Base-by-base conservation (phyloP, 139 green algal genomes). In the Chlamydomonas asymmetrica region DNA sequence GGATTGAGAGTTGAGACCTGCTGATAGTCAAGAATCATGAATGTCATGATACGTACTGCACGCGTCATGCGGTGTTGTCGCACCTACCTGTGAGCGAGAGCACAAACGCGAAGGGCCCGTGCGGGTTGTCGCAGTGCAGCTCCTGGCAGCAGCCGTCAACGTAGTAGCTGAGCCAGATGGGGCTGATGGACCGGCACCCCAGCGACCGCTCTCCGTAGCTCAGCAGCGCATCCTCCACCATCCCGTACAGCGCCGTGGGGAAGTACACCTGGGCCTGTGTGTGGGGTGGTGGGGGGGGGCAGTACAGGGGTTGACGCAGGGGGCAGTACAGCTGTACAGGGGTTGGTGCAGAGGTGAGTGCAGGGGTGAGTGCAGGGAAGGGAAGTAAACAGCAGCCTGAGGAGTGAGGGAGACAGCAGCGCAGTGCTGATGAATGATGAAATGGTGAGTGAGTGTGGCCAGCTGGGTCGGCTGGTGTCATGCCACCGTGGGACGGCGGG, bases 121-220 rank as follows among this genome's bases (percentile, higher is more conserved):
- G 91, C 31, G 85, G 89, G 66, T 87, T 90, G 78, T 94, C 90
- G 38, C 84, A 86, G 66, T 94, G 90, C 40, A 94, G 81, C 75
- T 92, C 87, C 82, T 94, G 83, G 18, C 74, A 66, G 66, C 78
- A 80, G 20, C 77, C 78, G 65, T 93, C 80, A 13, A 92, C 78
- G 71, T 97, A 97, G 75, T 87, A 94, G 52, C 71, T 86, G 79
- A 97, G 86, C 92, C 92, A 97, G 18, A 94, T 71, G n/a, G 92
- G 91, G 27, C 85, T 93, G 59, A 97, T 93, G 63, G 81, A 82
- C 5, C 87, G 77, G 85, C 91, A 95, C 1, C 90, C 92, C 54
- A 96, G 83, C 63, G 85, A 52, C 13, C 72, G 48, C 64, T 93
- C 83, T 0, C 89, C 92, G 63, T 89, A 94, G 39, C 81, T 73